phyloP scores from a whole-genome alignment of 2,329 filamentous ascomycete species.

The Pyrenochaeta sp. region DNA sequence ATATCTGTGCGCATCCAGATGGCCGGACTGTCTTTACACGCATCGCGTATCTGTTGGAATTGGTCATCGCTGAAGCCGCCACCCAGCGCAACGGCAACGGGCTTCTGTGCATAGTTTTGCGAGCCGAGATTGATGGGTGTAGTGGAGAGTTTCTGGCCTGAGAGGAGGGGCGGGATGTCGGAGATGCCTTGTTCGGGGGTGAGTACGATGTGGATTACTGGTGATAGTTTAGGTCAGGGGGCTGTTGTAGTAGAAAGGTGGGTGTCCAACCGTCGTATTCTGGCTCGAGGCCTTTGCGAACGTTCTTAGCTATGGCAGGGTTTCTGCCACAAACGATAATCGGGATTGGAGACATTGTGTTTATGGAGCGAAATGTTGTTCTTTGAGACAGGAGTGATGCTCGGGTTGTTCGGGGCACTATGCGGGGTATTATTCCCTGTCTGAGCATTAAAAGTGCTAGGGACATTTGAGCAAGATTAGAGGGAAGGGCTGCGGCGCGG shows the following conservation, averaged over 20 bases:
- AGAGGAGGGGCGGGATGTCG: slow-evolving; percentile 17
- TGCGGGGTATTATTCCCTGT: too few relatives aligned
- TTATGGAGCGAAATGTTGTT: too few relatives aligned
- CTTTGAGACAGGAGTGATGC: too few relatives aligned
- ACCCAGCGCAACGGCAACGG: slow-evolving; percentile 11
- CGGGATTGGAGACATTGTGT: slow-evolving; percentile 15
- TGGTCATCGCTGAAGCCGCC: slow-evolving; percentile 10
- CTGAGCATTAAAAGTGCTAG: too few relatives aligned
- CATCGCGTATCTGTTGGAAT: slow-evolving; percentile 6
- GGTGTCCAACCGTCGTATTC: slow-evolving; percentile 19
- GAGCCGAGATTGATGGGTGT: slow-evolving; percentile 6
- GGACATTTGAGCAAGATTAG: too few relatives aligned
- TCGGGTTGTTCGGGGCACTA: neutral
- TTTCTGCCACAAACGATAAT: slow-evolving; percentile 20
- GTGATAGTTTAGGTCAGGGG: neutral
- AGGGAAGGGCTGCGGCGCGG: too few relatives aligned
- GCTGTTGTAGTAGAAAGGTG: neutral
- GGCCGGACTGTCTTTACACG: slow-evolving; percentile 7
- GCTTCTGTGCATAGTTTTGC: slow-evolving; percentile 11
- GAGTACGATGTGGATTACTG: slow-evolving; percentile 21
- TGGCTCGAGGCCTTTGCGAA: slow-evolving; percentile 10
- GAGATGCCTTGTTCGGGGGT: slow-evolving; percentile 9
- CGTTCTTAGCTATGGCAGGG: slow-evolving; percentile 9
- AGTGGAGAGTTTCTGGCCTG: slow-evolving; percentile 1
- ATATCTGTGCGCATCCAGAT: slow-evolving; percentile 16